phyloP scores from a whole-genome alignment of 2,329 filamentous ascomycete genomes.

The Sporothrix dimorphospora region DNA sequence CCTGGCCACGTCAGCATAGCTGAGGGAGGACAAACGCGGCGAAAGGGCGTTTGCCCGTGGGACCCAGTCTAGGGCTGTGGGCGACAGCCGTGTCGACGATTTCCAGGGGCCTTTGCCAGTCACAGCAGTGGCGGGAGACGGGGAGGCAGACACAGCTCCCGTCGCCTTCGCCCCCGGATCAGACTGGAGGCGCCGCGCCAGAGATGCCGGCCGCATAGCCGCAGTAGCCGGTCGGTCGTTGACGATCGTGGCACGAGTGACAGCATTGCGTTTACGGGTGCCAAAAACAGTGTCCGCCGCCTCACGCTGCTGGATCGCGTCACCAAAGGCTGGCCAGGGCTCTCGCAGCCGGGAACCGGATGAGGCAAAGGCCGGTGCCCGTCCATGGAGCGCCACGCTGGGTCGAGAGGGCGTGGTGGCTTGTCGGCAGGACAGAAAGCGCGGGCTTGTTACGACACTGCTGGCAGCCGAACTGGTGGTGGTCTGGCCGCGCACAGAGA shows the following conservation, averaged over 20 bases:
- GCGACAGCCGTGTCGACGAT: background rate
- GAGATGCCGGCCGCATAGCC: background rate
- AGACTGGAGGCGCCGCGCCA: slow-evolving; percentile 23
- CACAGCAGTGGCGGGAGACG: background rate
- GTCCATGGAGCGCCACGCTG: background rate
- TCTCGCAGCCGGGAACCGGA: background rate
- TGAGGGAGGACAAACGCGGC: background rate
- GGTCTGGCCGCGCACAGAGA: background rate
- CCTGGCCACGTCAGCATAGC: slow-evolving; percentile 29
- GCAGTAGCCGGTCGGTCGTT: background rate
- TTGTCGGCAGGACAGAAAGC: background rate
- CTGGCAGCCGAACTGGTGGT: slow-evolving; percentile 17
- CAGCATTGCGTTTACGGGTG: background rate
- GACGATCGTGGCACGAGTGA: background rate
- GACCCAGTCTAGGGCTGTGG: slow-evolving; percentile 13
- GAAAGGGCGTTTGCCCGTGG: background rate
- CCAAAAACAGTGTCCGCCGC: background rate
- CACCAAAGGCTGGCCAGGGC: slow-evolving; percentile 17
- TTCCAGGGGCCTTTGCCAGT: too few species aligned
- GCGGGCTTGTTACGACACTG: slow-evolving; percentile 11
- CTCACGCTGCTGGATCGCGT: background rate
- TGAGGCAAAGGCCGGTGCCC: background rate
- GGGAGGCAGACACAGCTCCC: background rate
- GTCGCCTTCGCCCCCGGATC: background rate
- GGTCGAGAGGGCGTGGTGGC: background rate